Base-by-base conservation (phyloP, 495 filamentous ascomycete genomes). In the Pyrenula massariospora region DNA sequence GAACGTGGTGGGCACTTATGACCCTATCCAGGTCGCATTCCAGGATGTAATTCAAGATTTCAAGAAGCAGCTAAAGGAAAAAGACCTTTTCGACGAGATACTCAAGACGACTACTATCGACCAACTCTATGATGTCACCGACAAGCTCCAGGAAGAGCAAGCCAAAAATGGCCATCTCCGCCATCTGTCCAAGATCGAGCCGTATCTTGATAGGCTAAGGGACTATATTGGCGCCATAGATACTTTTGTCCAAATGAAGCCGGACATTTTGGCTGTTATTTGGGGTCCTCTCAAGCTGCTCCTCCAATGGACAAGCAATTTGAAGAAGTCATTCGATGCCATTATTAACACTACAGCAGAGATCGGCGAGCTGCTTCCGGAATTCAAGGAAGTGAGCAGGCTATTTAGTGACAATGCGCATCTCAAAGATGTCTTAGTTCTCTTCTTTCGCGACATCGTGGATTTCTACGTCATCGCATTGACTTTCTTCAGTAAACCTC, bases 231-330 rank as follows among this genome's bases (percentile, higher is more conserved):
- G 51, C 22, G 61, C 57, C 3, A 63, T 71, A 36, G 61, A 66
- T 8, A 58, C 59, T 0, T 70, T 69, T 52, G 57, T 66, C n/a
- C 68, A 70, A 57, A 62, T 54, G 19, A 67, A 69, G 48, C 61
- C 68, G 10, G 63, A 69, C 2, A 54, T 70, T 42, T 53, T 70
- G 12, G 59, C 60, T 1, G 55, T 69, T 21, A 69, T 70, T 20
- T 70, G 67, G 68, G 67, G 66, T 19, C 66, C 67, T 10, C 63
- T 68, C 47, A 67, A 67, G 54, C 57, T 70, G n/a, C 55, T 70
- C 24, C 59, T 70, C 15, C 63, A 66, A 56, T 66, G 59, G 63
- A 50, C 67, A 12, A 59, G 60, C 53, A 48, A 20, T 24, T 22
- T 66, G 23, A 65, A 56, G 53, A 48, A 55, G 12, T 63, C 61